A percentile compares a stretch with the other conserved stretches of the same genome.
These are phyloP conservation scores for Sicyos edulis DNA, from an alignment of 306 rosid genomes.

Conservation along the genomic window DNA sequence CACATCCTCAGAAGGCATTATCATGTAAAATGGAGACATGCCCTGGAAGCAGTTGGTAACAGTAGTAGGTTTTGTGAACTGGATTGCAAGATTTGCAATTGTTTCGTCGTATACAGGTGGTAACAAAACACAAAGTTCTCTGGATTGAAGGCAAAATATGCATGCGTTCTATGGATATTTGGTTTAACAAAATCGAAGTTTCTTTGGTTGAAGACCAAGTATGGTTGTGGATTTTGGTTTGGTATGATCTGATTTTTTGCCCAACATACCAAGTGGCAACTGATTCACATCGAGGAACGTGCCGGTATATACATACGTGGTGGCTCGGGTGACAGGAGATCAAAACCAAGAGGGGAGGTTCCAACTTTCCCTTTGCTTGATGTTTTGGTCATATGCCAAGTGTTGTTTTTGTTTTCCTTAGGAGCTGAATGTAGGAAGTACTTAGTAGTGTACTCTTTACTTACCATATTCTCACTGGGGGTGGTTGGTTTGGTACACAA, in stretches of 20 bases:
- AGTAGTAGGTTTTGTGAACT: constrained; percentile 21
- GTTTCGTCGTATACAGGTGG: constrained; percentile 20
- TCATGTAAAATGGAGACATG: constrained; percentile 23
- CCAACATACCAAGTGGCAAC: constrained; percentile 38
- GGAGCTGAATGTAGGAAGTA: constrained; percentile 18
- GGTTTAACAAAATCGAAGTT: constrained; percentile 19
- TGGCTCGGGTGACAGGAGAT: constrained; percentile 34
- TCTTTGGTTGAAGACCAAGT: constrained; percentile 22
- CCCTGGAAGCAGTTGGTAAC: constrained; percentile 34
- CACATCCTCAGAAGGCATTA: constrained; percentile 37
- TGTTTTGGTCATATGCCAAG: constrained; percentile 30
- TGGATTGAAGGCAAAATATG: constrained; percentile 26
- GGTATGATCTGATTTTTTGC: constrained; percentile 45
- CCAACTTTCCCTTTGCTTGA: constrained; percentile 34
- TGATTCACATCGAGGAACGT: constrained; percentile 44
- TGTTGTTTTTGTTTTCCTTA: constrained; percentile 1
- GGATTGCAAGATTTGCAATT: constrained; percentile 19
- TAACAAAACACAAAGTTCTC: constrained; percentile 17
- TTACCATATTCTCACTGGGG: constrained; percentile 19
- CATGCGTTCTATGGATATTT: constrained; percentile 25
- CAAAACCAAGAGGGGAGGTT: constrained; percentile 29
- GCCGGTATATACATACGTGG: constrained; percentile 23
- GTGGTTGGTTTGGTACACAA: constrained; percentile 15
- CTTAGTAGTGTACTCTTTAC: not conserved
- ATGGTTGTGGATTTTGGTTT: constrained; percentile 23